A percentile compares a stretch with the other conserved stretches of the same genome.
phyloP scores from a whole-genome alignment of 169 alveolate species.

The Plasmodium blacklocki region DNA sequence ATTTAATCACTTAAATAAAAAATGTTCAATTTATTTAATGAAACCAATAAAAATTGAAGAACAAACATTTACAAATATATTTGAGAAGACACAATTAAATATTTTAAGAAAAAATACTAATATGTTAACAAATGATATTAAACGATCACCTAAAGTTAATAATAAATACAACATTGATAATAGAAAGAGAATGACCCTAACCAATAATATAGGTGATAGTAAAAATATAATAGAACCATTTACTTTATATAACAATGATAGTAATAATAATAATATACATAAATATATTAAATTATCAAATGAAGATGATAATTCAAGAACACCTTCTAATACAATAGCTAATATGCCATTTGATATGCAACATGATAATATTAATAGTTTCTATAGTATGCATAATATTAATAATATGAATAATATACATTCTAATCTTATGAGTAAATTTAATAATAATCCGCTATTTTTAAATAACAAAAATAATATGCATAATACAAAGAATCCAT shows the following conservation, averaged over 20 bases:
- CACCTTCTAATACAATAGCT: slow-evolving; percentile 4
- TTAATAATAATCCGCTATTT: slow-evolving; percentile 1
- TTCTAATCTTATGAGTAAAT: not conserved
- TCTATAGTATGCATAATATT: too few relatives aligned
- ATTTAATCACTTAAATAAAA: slow-evolving; percentile 40
- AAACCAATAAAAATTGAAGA: slow-evolving; percentile 70
- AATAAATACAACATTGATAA: not conserved
- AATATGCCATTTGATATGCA: not conserved
- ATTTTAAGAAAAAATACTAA: slow-evolving; percentile 11
- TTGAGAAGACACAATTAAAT: slow-evolving; percentile 69
- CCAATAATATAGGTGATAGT: not conserved
- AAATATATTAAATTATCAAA: slow-evolving; percentile 19
- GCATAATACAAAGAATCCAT: too few relatives aligned
- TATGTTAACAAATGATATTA: slow-evolving; percentile 29
- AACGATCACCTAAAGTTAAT: not conserved
- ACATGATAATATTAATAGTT: not conserved
- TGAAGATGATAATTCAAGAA: slow-evolving; percentile 21
- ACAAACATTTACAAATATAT: slow-evolving; percentile 19
- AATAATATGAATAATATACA: not conserved
- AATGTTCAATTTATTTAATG: slow-evolving; percentile 41
- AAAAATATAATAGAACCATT: not conserved
- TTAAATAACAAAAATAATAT: slow-evolving; percentile 18
- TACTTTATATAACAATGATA: not conserved
- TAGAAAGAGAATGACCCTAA: slow-evolving; percentile 16
- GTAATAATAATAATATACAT: slow-evolving; percentile 7